Conservation (phyloP, 768 basidiomycete species). For the Rhizopogon rudus region DNA sequence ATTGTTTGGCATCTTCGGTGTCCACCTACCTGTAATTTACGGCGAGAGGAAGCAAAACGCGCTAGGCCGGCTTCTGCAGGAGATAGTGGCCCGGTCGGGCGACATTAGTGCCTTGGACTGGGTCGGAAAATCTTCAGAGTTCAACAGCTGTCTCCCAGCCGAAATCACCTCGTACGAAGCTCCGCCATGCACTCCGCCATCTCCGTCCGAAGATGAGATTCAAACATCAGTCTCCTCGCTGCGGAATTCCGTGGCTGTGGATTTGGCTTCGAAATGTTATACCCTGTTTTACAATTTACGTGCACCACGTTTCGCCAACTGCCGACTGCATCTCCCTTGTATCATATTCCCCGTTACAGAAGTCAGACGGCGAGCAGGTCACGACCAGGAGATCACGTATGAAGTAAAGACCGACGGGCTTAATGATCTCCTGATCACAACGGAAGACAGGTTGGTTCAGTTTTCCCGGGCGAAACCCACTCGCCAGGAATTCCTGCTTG, state of each 20-base stretch:
- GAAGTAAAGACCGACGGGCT: background rate
- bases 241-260: background rate
- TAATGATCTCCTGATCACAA: background rate
- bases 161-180: background rate
- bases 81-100: background rate
- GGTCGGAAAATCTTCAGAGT: background rate
- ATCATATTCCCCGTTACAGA: constrained; percentile 2
- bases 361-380: background rate
- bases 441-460: background rate
- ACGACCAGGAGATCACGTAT: background rate
- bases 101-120: background rate
- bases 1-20: background rate
- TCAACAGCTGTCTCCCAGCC: constrained; percentile 4
- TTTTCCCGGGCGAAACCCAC: background rate
- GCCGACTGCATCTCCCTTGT: constrained; percentile 4
- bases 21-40: background rate
- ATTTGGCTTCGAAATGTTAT: background rate
- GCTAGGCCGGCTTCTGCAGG: background rate
- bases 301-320: constrained; percentile 1
- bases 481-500: background rate
- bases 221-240: background rate
- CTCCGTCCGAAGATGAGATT: background rate
- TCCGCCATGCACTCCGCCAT: background rate
- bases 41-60: background rate
- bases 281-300: background rate